phyloP scores from a whole-genome alignment of 2,329 filamentous ascomycete genomes.

The Ophiocordyceps camponoti-saundersi region DNA sequence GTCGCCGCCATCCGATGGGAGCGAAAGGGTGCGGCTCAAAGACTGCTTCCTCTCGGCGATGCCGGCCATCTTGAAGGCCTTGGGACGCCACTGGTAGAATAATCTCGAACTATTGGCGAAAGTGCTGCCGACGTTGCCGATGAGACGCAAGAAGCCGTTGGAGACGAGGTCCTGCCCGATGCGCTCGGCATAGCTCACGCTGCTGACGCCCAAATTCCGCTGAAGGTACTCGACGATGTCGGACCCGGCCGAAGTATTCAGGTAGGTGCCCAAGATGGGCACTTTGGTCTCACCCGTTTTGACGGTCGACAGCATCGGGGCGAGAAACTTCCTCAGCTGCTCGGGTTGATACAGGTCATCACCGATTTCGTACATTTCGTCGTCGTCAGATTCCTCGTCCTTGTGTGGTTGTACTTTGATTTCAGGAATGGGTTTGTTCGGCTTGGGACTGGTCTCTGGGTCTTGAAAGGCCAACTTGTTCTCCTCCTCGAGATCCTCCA shows the following conservation, averaged over 20 bases:
- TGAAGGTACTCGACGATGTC: conserved; percentile 96
- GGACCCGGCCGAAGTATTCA: conserved; percentile 78
- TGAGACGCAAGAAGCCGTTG: conserved; percentile 71
- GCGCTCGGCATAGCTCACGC: conserved; percentile 77
- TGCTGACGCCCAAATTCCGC: conserved; percentile 67
- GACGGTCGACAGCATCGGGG: conserved; percentile 73
- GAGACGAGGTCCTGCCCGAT: conserved; percentile 87
- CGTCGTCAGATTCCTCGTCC: conserved; percentile 45
- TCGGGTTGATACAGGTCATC: conserved; percentile 75
- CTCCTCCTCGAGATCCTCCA: conserved; percentile 95
- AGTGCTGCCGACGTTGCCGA: conserved; percentile 86
- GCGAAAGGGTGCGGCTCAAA: conserved; percentile 57
- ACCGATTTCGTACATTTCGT: conserved; percentile 75
- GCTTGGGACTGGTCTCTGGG: conserved; percentile 52
- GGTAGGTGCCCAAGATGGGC: conserved; percentile 84
- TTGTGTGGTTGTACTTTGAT: conserved; percentile 70
- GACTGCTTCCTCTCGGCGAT: conserved; percentile 74
- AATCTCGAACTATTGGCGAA: conserved; percentile 97
- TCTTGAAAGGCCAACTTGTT: conserved; percentile 96
- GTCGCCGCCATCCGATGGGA: conserved; percentile 40
- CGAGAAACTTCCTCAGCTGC: conserved; percentile 77
- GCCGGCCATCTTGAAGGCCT: conserved; percentile 74
- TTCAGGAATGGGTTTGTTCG: conserved; percentile 46
- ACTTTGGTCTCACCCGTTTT: conserved; percentile 86
- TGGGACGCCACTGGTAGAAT: conserved; percentile 94